These are phyloP conservation scores for Aureobasidium zeae DNA, from an alignment of 2,329 filamentous ascomycete genomes.

Conservation along the genomic window DNA sequence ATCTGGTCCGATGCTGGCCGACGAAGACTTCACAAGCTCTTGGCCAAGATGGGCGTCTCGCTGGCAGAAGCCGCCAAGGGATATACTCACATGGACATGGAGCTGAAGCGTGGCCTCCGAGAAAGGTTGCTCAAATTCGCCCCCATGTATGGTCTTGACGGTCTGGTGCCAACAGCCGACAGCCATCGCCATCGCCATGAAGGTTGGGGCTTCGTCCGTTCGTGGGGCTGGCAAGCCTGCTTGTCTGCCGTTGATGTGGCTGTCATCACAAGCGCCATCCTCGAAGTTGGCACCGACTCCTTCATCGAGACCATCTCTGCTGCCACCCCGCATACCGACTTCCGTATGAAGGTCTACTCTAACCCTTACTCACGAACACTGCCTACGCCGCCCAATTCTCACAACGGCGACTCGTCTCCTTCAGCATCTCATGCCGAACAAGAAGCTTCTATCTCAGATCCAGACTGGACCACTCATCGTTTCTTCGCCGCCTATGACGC, in stretches of 20 bases:
- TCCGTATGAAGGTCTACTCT: constrained; percentile 11
- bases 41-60: constrained; percentile 97
- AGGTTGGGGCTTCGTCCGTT: constrained; percentile 93
- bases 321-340: constrained; percentile 16
- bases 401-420: constrained; percentile 25
- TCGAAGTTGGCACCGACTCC: constrained; percentile 64
- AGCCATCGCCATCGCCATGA: constrained; percentile 63
- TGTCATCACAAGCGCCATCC: constrained; percentile 81
- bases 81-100: constrained; percentile 98
- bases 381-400: constrained; percentile 26
- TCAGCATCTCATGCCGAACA: constrained; percentile 18
- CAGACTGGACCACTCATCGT: constrained; percentile 40
- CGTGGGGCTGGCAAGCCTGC: constrained; percentile 96
- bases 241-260: constrained; percentile 87
- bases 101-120: constrained; percentile 78
- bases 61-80: constrained; percentile 88
- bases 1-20: constrained; percentile 88
- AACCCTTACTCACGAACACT: constrained; percentile 25
- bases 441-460: constrained; percentile 26
- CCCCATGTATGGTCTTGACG: constrained; percentile 85
- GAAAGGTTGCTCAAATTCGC: constrained; percentile 84
- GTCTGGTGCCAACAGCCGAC: constrained; percentile 72
- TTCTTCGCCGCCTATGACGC: constrained; percentile 54
- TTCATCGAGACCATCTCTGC: constrained; percentile 14
- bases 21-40: constrained; percentile 81